A percentile compares a stretch with the other conserved stretches of the same genome.
Evolutionary conservation across 2,329 filamentous ascomycete species (phyloP).

Genomic region (Penicillium sp.): DNA sequence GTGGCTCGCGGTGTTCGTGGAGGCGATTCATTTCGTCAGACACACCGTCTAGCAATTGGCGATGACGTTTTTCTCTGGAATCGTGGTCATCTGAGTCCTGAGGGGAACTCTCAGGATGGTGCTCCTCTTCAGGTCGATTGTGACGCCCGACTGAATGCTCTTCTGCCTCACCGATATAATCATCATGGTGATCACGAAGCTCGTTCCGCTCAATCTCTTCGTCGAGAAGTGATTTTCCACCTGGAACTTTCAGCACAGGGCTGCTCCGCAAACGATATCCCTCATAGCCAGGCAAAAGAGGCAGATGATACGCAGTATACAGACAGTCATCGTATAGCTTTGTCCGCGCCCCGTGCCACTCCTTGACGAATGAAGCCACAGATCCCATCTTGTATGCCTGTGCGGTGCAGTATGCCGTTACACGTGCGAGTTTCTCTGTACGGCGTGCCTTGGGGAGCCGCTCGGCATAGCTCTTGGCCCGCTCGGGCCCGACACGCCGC

Average conservation of each 20-base stretch:
- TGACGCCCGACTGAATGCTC: constrained; percentile 45
- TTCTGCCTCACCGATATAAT: constrained; percentile 71
- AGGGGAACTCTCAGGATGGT: constrained; percentile 21
- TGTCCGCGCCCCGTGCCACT: constrained; percentile 83
- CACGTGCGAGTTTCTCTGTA: constrained; percentile 79
- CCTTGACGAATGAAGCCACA: constrained; percentile 83
- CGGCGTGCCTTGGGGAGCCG: constrained; percentile 82
- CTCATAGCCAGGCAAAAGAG: constrained; percentile 77
- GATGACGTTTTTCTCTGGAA: constrained; percentile 7
- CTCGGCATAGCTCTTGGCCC: constrained; percentile 89
- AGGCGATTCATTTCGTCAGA: constrained; percentile 15
- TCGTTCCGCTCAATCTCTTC: constrained; percentile 96
- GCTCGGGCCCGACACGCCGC: constrained; percentile 47
- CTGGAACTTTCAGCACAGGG: constrained; percentile 86
- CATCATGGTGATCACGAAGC: constrained; percentile 81
- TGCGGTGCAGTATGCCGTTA: constrained; percentile 95
- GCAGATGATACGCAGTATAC: constrained; percentile 91
- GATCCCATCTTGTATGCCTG: constrained; percentile 87
- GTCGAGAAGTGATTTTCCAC: constrained; percentile 87
- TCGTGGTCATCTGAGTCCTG: constrained; percentile 10
- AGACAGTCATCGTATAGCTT: constrained; percentile 98
- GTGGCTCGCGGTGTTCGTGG: constrained; percentile 5
- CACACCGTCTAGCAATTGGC: constrained; percentile 14
- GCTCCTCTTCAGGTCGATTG: constrained; percentile 31
- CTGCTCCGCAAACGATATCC: constrained; percentile 87